Conservation (phyloP, 495 filamentous ascomycete genomes). For the Penicillium riverlandense region DNA sequence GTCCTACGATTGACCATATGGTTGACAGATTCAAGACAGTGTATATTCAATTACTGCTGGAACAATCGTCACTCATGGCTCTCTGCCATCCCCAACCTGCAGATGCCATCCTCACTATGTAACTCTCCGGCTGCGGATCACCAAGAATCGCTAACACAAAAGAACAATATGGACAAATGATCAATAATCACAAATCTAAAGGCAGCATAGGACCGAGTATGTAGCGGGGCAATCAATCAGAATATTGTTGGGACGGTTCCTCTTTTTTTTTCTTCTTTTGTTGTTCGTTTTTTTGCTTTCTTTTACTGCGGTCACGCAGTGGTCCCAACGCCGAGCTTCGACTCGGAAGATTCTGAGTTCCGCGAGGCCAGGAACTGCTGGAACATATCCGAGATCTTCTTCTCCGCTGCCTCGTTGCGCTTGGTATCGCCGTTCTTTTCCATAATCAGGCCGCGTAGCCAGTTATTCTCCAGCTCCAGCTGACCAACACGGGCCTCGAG, state of each 20-base stretch:
- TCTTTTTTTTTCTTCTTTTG: constrained; percentile 13
- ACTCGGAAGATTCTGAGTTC: constrained; percentile 27
- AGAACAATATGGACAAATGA: constrained; percentile 6
- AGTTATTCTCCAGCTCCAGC: constrained; percentile 92
- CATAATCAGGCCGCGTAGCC: constrained; percentile 87
- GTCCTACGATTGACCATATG: not conserved
- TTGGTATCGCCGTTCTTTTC: constrained; percentile 70
- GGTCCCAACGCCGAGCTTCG: constrained; percentile 35
- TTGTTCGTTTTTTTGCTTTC: constrained; percentile 5
- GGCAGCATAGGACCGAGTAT: constrained; percentile 3
- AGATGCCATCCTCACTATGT: constrained; percentile 1
- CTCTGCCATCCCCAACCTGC: constrained; percentile 3
- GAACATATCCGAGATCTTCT: constrained; percentile 43
- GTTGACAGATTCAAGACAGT: not conserved
- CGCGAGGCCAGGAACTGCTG: constrained; percentile 40
- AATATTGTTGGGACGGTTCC: not conserved
- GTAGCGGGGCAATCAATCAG: constrained; percentile 2
- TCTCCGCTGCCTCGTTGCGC: constrained; percentile 29
- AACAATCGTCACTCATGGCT: constrained; percentile 7
- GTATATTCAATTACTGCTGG: constrained; percentile 6
- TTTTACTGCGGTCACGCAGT: constrained; percentile 11
- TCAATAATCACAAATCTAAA: not conserved
- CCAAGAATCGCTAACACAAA: constrained; percentile 1
- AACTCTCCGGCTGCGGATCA: not conserved
- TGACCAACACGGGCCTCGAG: constrained; percentile 78